Conservation (phyloP, 2,329 filamentous ascomycete genomes). For the Thermochaetoides dissita region DNA sequence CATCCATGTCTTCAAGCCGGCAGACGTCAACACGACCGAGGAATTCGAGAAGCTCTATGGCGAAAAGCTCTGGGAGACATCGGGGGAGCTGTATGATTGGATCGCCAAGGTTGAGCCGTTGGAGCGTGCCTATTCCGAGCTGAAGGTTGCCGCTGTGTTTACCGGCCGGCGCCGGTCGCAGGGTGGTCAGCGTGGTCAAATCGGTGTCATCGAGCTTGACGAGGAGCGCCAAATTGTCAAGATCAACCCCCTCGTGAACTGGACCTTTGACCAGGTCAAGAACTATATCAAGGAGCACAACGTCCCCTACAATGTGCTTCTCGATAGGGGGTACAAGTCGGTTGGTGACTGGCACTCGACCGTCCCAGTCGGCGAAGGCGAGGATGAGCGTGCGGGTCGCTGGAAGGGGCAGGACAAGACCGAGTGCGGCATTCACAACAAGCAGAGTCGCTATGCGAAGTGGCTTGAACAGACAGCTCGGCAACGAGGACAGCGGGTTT, state of each 20-base stretch:
- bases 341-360: slow-evolving; percentile 98
- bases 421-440: slow-evolving; percentile 98
- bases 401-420: slow-evolving; percentile 97
- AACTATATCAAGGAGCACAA: slow-evolving; percentile 73
- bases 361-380: slow-evolving; percentile 71
- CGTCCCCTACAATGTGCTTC: slow-evolving; percentile 84
- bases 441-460: slow-evolving; percentile 81
- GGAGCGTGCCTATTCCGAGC: slow-evolving; percentile 74
- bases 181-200: slow-evolving; percentile 77
- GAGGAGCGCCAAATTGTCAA: slow-evolving; percentile 81
- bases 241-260: slow-evolving; percentile 93
- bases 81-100: slow-evolving; percentile 89
- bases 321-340: slow-evolving; percentile 94
- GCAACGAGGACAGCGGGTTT: slow-evolving; percentile 8
- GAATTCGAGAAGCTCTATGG: slow-evolving; percentile 79
- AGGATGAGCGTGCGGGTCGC: slow-evolving; percentile 89
- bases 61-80: slow-evolving; percentile 66
- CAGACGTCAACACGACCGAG: slow-evolving; percentile 53
- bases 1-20: slow-evolving; percentile 82
- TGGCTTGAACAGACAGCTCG: slow-evolving; percentile 37
- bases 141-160: slow-evolving; percentile 78
- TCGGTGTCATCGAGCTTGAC: slow-evolving; percentile 86
- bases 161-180: slow-evolving; percentile 87
- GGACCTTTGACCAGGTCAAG: slow-evolving; percentile 82
- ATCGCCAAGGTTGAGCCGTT: slow-evolving; percentile 95